Evolutionary conservation across 2,329 filamentous ascomycete genomes (phyloP), one percentile per base, ranked within the genome.

Genomic region (Bipolaris sorokiniana): DNA sequence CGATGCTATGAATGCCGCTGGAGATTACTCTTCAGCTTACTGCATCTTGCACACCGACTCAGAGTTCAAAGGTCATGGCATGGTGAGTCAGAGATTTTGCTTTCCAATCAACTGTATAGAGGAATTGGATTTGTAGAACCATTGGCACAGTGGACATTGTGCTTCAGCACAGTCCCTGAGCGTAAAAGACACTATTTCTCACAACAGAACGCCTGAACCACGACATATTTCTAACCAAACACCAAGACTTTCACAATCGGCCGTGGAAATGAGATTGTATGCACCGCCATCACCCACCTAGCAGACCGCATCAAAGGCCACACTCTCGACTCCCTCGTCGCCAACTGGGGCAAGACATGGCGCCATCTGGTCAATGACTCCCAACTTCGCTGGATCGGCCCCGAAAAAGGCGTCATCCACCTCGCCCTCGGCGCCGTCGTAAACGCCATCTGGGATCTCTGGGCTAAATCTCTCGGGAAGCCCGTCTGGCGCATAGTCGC

Each of bases 381-480:
- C 66, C 92, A 97, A 78, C 83, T 96, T 51, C 90, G 92, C 55
- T 97, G 93, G 92, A 95, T 97, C 72, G 92, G 92, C 0, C 92
- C 92, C 0, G 92, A 97, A 72, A 97, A 97, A 79, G 92, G 92
- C 58, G 92, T 97, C 42, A 96, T 96, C 67, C 92, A 97, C 78
- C 89, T 97, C 7, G 92, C 92, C 1, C 87, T 97, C 10, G 92
- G 91, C 28, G 90, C 92, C 41, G 89, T 96, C 15, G 90, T 96
- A 68, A 97, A 97, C 76, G 92, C 92, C 15, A 83, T 96, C 69
- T 97, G 92, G 92, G 92, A 97, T 76, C 85, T 97, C n/a, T 96
- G 92, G 92, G 92, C 91, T 52, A 96, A 96, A 81, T 84, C 84
- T 2, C 85, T 95, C 34, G 83, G 85, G 63, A 96, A 97, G 81